Conservation (phyloP, 2,329 filamentous ascomycete species). For the Exserohilum rostratum region DNA sequence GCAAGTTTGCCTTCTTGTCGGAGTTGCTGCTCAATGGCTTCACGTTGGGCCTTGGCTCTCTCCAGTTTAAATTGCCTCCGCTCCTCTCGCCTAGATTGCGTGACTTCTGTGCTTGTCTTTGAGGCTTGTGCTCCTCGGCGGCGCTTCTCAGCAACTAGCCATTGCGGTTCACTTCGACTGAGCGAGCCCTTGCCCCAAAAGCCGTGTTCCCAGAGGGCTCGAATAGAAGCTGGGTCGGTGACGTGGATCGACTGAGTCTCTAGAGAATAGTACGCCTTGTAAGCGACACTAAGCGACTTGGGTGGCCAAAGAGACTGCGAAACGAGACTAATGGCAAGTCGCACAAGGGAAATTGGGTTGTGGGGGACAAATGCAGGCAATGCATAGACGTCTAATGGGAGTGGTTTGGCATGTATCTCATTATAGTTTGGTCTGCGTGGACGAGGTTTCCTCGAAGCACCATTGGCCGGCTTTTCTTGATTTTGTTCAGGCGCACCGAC, state of each 20-base stretch:
- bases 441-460: slow-evolving; percentile 33
- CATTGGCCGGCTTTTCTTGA: slow-evolving; percentile 24
- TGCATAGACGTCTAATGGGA: slow-evolving; percentile 81
- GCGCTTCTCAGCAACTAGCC: slow-evolving; percentile 82
- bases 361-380: slow-evolving; percentile 87
- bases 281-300: slow-evolving; percentile 67
- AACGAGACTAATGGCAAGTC: slow-evolving; percentile 78
- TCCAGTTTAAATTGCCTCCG: slow-evolving; percentile 87
- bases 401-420: slow-evolving; percentile 80
- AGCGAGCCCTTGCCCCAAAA: slow-evolving; percentile 96
- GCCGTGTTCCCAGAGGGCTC: slow-evolving; percentile 91
- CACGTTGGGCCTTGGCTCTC: slow-evolving; percentile 83
- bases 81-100: slow-evolving; percentile 76
- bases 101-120: slow-evolving; percentile 82
- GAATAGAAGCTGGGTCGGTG: slow-evolving; percentile 74
- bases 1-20: slow-evolving; percentile 57
- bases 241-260: slow-evolving; percentile 85
- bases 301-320: slow-evolving; percentile 72
- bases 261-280: slow-evolving; percentile 79
- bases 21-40: slow-evolving; percentile 77
- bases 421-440: slow-evolving; percentile 62
- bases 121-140: slow-evolving; percentile 67
- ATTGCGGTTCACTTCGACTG: slow-evolving; percentile 93
- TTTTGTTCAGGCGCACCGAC: slow-evolving; percentile 10
- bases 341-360: slow-evolving; percentile 87